Evolutionary conservation across 2,329 filamentous ascomycete genomes (phyloP).

Genomic region (Nemania sp.): DNA sequence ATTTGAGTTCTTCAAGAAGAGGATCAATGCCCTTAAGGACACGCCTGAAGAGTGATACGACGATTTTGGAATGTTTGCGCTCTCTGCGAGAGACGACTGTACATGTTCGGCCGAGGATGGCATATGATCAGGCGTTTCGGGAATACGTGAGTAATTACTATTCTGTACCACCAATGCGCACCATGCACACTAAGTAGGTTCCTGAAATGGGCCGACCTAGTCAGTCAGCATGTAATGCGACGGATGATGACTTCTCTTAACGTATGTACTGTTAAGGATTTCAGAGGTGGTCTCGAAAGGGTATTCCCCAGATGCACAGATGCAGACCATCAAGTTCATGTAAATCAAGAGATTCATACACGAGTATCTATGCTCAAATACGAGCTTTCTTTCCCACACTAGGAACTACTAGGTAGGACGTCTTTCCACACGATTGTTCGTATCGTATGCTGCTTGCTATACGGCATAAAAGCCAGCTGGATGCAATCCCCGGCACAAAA

Average conservation of each 20-base stretch:
- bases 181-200: not conserved
- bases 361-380: slow-evolving; percentile 30
- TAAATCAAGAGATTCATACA: slow-evolving; percentile 36
- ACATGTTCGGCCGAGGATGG: slow-evolving; percentile 28
- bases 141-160: slow-evolving; percentile 9
- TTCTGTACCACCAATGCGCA: slow-evolving; percentile 1
- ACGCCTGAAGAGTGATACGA: slow-evolving; percentile 25
- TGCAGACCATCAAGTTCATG: slow-evolving; percentile 23
- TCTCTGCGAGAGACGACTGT: slow-evolving; percentile 22
- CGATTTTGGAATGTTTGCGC: slow-evolving; percentile 7
- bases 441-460: slow-evolving; percentile 23
- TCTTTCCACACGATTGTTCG: slow-evolving; percentile 4
- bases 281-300: slow-evolving; percentile 8
- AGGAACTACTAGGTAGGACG: slow-evolving; percentile 1
- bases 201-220: slow-evolving; percentile 18
- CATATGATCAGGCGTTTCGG: slow-evolving; percentile 33
- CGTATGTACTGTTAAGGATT: slow-evolving; percentile 13
- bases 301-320: slow-evolving; percentile 12
- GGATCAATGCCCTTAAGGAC: slow-evolving; percentile 61
- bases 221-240: slow-evolving; percentile 3
- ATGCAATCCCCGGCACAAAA: slow-evolving; percentile 15
- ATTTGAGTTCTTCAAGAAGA: slow-evolving; percentile 81
- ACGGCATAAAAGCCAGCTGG: slow-evolving; percentile 10
- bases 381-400: slow-evolving; percentile 23
- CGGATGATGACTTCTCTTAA: slow-evolving; percentile 14